Base-by-base conservation (phyloP, 805 yeast genomes). In the Metschnikowia corniflorae region DNA sequence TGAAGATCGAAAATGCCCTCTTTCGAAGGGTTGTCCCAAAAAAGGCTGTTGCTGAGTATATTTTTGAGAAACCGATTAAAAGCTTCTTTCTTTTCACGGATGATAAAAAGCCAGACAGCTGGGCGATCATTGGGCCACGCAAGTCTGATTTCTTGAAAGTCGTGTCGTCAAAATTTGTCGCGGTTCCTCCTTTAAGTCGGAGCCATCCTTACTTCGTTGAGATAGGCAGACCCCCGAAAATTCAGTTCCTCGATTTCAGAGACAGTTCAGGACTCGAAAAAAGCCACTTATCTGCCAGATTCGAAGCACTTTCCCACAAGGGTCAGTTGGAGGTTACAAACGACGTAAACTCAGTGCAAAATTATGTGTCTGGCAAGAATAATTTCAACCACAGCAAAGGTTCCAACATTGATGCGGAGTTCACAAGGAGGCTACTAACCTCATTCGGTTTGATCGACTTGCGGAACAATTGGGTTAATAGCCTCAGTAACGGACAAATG, bases 401-500 rank as follows among this genome's bases (percentile, higher is more conserved):
- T 8, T 40, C 39, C 35, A 44, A 39, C 32, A n/a, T n/a, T n/a
- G n/a, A n/a, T n/a, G n/a, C n/a, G n/a, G n/a, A 49, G 0, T 57
- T 67, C 22, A 66, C 79, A 7, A 57, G 64, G 1, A 46, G 54
- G 1, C 61, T 83, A 15, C 50, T 84, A 7, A 56, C 64, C 4
- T 60, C 63, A 19, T 70, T 93, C 38, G 67, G 75, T 32, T 63
- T 91, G 41, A 59, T 56, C 5, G 79, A 75, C 0, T 58, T 88
- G 31, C 68, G 76, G 36, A 70, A 77, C 37, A 75, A 86, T 41
- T 91, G 95, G 87, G 77, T 85, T 22, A 86, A 86, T 57, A 85
- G 91, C 0, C 65, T 93, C 29, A 85, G 95, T 57, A 93, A 93
- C 58, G 98, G 98, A 0, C 98, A 93, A 59, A 79, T 85, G 57